Evolutionary conservation across 2,329 filamentous ascomycete genomes (phyloP), one percentile per base, ranked within the genome.

Genomic region (Diaporthe eres): DNA sequence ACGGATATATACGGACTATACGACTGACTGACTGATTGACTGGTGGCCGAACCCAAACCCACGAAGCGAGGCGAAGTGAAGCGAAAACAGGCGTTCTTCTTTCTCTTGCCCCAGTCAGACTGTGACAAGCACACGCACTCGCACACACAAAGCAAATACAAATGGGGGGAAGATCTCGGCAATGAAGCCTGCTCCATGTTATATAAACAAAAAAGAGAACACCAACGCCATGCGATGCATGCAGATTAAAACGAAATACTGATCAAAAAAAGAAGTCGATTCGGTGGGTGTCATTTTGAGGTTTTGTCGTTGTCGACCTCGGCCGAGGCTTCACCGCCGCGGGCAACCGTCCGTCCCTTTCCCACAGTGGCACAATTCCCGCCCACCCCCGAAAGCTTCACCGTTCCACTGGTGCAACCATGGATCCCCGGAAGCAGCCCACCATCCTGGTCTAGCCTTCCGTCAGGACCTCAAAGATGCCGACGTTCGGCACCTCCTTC

Each of bases 391-490:
- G 31, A 55, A 28, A 39, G 42, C 61, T 65, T 65, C 42, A 28
- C n/a, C 61, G 61, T 65, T 34, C 42, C 61, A 65, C 61, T 10
- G 17, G 61, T 65, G 61, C 61, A 65, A 34, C 34, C 34, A 34
- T 2, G 34, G 34, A 31, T 31, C 5, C 31, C 31, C 31, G 31
- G 31, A 8, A 34, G 31, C 31, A 31, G 31, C 31, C 31, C 31
- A 4, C 31, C 31, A 19, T 10, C 19, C 9, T 3, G 2, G 31
- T 1, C 1, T 60, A 77, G 17, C 76, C 76, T 31, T 77, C 55
- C 8, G 28, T 75, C 71, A 77, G 37, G 13, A 77, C 76, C 74
- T 77, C 74, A 39, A 77, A 77, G 74, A 77, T 77, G 5, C 76
- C 74, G 22, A 75, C 70, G 28, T 34, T 70, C 22, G 70, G 70